Percentiles rank a stretch among this genome's conserved stretches.
phyloP scores from a whole-genome alignment of 306 rosid species.

The Lablab purpureus region DNA sequence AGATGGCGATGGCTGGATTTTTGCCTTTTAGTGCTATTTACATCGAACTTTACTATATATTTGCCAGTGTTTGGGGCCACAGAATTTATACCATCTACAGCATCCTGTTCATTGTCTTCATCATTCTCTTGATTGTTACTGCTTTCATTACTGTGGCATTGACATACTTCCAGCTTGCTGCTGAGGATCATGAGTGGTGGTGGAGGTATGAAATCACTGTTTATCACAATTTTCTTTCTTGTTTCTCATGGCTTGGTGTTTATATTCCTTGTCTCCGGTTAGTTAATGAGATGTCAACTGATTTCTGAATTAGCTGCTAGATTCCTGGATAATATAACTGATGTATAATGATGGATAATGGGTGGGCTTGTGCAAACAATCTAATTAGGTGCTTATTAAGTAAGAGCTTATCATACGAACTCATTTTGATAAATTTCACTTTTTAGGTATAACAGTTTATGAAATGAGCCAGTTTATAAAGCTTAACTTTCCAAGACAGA shows the following conservation, averaged over 20 bases:
- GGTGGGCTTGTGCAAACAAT: background rate
- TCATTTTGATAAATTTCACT: background rate
- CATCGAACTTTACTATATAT: constrained; percentile 61
- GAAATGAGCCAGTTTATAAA: background rate
- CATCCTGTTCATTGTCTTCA: constrained; percentile 60
- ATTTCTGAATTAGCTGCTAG: constrained; percentile 16
- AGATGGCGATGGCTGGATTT: constrained; percentile 68
- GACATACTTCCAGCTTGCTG: constrained; percentile 73
- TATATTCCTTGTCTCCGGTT: background rate
- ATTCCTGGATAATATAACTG: constrained; percentile 15
- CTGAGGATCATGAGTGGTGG: constrained; percentile 70
- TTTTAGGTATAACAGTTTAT: background rate
- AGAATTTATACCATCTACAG: constrained; percentile 62
- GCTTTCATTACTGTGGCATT: constrained; percentile 63
- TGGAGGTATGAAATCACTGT: constrained; percentile 57
- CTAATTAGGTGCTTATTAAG: background rate
- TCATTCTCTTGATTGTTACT: constrained; percentile 66
- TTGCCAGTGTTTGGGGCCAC: constrained; percentile 70
- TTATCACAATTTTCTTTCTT: background rate
- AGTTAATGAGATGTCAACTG: constrained; percentile 10
- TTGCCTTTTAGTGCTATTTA: constrained; percentile 64
- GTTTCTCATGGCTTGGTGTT: constrained; percentile 13
- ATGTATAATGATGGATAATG: background rate
- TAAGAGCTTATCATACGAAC: background rate
- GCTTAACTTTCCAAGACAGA: background rate